Conservation (phyloP, 2,329 filamentous ascomycete species). For the Pseudophaeomoniella oleicola region DNA sequence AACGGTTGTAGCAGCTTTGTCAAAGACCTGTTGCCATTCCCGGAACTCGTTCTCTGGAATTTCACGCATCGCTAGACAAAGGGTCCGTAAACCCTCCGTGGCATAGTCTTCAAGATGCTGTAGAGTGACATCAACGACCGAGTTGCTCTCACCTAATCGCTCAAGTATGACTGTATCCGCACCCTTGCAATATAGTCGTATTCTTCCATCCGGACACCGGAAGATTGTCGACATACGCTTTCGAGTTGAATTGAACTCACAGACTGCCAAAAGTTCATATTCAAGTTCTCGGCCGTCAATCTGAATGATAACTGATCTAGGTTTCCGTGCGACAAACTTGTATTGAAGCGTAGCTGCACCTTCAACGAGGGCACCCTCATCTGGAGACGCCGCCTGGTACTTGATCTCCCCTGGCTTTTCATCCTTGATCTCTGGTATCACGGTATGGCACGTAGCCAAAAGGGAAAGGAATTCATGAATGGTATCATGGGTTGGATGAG, state of each 20-base stretch:
- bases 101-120: slow-evolving; percentile 97
- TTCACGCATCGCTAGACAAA: slow-evolving; percentile 90
- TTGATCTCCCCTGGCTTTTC: slow-evolving; percentile 72
- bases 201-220: slow-evolving; percentile 88
- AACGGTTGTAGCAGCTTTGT: slow-evolving; percentile 77
- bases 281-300: slow-evolving; percentile 58
- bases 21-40: slow-evolving; percentile 76
- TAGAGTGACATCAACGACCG: slow-evolving; percentile 76
- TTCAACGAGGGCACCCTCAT: slow-evolving; percentile 92
- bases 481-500: slow-evolving; percentile 40
- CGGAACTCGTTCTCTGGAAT: slow-evolving; percentile 77
- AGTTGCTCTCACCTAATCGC: slow-evolving; percentile 68
- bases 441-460: slow-evolving; percentile 84
- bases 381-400: slow-evolving; percentile 93
- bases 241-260: slow-evolving; percentile 94
- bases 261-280: slow-evolving; percentile 89
- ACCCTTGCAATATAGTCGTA: slow-evolving; percentile 88
- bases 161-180: slow-evolving; percentile 96
- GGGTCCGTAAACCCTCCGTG: slow-evolving; percentile 82
- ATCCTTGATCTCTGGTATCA: slow-evolving; percentile 80
- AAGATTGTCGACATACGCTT: slow-evolving; percentile 98
- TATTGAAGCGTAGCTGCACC: slow-evolving; percentile 79
- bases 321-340: slow-evolving; percentile 80
- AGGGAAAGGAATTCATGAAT: slow-evolving; percentile 79
- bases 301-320: slow-evolving; percentile 71